Base-by-base conservation (phyloP, 768 basidiomycete genomes). In the Phanerodontia chrysosporium region DNA sequence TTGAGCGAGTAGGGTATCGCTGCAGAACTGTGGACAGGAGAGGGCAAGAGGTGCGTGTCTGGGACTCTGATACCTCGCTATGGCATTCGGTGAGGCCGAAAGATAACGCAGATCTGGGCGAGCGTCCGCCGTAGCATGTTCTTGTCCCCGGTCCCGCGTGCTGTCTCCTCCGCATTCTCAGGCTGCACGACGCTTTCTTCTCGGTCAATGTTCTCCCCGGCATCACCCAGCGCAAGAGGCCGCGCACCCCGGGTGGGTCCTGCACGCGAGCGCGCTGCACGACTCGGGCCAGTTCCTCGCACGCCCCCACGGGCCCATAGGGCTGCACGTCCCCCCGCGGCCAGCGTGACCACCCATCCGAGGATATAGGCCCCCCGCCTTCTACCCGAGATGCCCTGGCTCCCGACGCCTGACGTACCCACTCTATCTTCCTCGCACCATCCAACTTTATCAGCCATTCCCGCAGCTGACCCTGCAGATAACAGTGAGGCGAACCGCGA, bases 121-220 rank as follows among this genome's bases (percentile, higher is more conserved):
- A 18, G 18, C 44, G 13, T 45, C 46, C 49, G n/a, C 49, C 29
- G 8, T 29, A 10, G 28, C 49, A 29, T 51, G 28, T 51, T 51
- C 28, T 21, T 51, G 27, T 51, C 49, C 49, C 49, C 49, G 49
- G 49, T 32, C 49, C 49, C 49, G 46, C 46, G 46, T 48, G 46
- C 46, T 25, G 9, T 28, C 46, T 48, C 24, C 3, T 18, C 22
- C 13, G 6, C 46, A 18, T 48, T 48, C 46, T 25, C 46, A 48
- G 39, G 39, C 39, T 42, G 39, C 4, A 9, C 39, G 16, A 18
- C 39, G 39, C 39, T 42, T 18, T 10, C 39, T 42, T 42, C 39
- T 42, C 46, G 46, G 24, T 25, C 27, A 25, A 24, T 48, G 24
- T 24, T 16, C 46, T 25, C 46, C 24, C 46, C 46, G 18, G 44